Base-by-base conservation (phyloP, 306 rosid genomes). In the Corylus heterophylla region DNA sequence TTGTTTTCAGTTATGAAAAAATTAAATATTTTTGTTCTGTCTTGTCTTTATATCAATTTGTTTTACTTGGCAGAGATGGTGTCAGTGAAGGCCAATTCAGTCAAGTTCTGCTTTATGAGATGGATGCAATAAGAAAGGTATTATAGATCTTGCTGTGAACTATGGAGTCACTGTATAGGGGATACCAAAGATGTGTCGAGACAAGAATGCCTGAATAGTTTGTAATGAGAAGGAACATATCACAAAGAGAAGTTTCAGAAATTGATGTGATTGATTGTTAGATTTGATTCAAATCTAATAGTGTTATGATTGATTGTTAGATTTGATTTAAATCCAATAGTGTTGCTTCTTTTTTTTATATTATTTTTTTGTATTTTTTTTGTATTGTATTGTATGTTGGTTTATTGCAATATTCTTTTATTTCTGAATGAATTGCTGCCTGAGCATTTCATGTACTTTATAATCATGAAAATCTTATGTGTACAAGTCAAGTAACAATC, bases 51-150 rank as follows among this genome's bases (percentile, higher is more conserved):
- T 12, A 12, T 42, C 10, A 25, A 29, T 80, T 48, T 12, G 37
- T 78, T 71, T 68, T n/a, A 27, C 25, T 74, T 54, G 39, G 74
- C 81, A 95, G 99, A 56, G 96, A 95, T 83, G 99, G 99, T 0
- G 98, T 95, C 0, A 89, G 99, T 49, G 99, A 91, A 42, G 96
- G 99, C 0, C 99, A 95, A 42, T 93, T 90, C 2, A 87, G 78
- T 47, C 94, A 95, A 76, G 99, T 95, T 73, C 54, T 93, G 69
- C 90, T 95, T 1, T 71, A 89, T 58, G 99, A 95, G 80, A 72
- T 95, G 85, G 96, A 90, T 16, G 99, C 99, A 0, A 91, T 95
- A 31, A 71, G 99, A 44, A 87, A 82, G 97, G 98, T 92, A 84
- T 45, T 42, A 7, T 73, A 75, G 2, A 17, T 4, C 10, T 2